Percentiles rank a stretch among this genome's conserved stretches.
phyloP scores from a whole-genome alignment of 2,329 filamentous ascomycete genomes.

The Talaromyces verruculosus region DNA sequence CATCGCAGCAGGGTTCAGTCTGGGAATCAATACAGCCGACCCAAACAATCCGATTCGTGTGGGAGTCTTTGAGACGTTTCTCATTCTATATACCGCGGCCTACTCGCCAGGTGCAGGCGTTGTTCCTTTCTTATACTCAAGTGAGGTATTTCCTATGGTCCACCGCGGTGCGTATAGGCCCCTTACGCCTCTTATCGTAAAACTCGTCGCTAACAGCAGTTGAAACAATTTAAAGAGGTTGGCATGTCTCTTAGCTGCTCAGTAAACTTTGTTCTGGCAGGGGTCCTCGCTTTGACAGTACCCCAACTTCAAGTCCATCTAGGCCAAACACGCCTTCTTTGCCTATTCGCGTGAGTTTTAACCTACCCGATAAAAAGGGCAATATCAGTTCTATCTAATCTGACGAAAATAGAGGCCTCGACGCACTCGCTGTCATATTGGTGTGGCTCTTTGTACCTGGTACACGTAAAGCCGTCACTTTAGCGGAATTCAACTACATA shows the following conservation, averaged over 20 bases:
- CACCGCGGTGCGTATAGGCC: constrained; percentile 14
- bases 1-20: constrained; percentile 23
- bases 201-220: neutral
- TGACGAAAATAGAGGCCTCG: constrained; percentile 16
- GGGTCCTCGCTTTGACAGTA: constrained; percentile 20
- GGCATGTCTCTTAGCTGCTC: constrained; percentile 22
- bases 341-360: constrained; percentile 23
- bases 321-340: constrained; percentile 20
- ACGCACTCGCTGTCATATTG: constrained; percentile 20
- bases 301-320: constrained; percentile 15
- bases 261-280: constrained; percentile 20
- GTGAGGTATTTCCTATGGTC: constrained; percentile 22
- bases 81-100: constrained; percentile 19
- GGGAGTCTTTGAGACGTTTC: constrained; percentile 15
- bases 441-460: constrained; percentile 25
- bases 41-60: constrained; percentile 11
- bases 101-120: constrained; percentile 22
- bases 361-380: neutral
- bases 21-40: constrained; percentile 15
- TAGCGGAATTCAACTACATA: constrained; percentile 50
- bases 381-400: neutral
- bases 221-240: constrained; percentile 13
- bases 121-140: constrained; percentile 23
- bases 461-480: constrained; percentile 30
- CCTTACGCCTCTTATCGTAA: neutral